Evolutionary conservation across 2,329 filamentous ascomycete genomes (phyloP), one percentile per base, ranked within the genome.

Genomic region (Exophiala calicioides): DNA sequence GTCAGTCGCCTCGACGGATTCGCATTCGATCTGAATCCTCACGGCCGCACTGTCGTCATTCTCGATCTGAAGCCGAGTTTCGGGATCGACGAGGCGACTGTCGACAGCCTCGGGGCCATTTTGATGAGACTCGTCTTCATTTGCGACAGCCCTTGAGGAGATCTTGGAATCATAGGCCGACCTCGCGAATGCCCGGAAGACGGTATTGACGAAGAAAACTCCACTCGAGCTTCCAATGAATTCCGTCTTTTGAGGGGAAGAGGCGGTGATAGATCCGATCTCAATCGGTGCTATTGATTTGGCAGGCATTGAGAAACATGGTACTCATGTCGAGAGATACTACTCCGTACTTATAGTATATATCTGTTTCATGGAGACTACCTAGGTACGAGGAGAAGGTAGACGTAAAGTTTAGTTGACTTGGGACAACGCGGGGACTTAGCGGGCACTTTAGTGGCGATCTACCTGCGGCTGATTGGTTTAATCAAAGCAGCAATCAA

Each of bases 201-300:
- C 75, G 1, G 74, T 77, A 45, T 77, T 75, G 51, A 74, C 67
- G 58, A 77, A 77, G 58, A 70, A 77, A 32, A 76, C 70, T 3
- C 75, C 74, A 37, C 70, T 75, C 7, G 73, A 72, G 55, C 72
- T 75, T 21, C 75, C 74, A 21, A 76, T 70, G 50, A 76, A 77
- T 47, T 75, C 66, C 42, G 71, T 75, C 50, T 72, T 66, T 26
- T 70, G 62, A 10, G 64, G 63, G 3, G 65, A 64, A 32, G 66
- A 63, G 4, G 67, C 63, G 7, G 62, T 67, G 40, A 71, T 53
- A 49, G 66, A 68, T 37, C 68, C 68, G 39, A 69, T 65, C 20
- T 51, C 48, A 12, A 44, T 46, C 12, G 44, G 44, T 40, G 9
- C 10, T 23, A 27, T 24, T n/a, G n/a, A n/a, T n/a, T n/a, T n/a